Percentiles rank a stretch among this genome's conserved stretches.
phyloP scores from a whole-genome alignment of 495 filamentous ascomycete species.

The Aspergillus wentii region DNA sequence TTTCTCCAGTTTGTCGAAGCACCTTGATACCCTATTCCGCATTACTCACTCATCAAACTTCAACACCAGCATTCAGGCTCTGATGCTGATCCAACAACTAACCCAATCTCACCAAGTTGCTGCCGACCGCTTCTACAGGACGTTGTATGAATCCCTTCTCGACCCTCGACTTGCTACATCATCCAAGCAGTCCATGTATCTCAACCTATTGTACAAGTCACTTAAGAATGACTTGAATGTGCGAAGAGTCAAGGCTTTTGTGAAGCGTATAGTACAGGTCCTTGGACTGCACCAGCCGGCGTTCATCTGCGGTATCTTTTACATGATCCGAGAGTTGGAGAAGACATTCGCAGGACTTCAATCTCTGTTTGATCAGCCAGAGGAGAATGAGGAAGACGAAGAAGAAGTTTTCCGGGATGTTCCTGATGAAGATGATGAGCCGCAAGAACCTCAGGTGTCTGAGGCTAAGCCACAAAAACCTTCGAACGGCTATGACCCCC shows the following conservation, averaged over 20 bases:
- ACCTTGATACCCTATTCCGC: conserved; percentile 87
- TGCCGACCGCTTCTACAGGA: conserved; percentile 88
- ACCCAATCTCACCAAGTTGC: conserved; percentile 69
- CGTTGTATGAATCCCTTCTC: conserved; percentile 89
- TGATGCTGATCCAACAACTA: conserved; percentile 94
- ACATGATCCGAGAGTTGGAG: conserved; percentile 78
- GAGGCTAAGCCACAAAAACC: conserved; percentile 22
- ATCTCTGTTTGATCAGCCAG: conserved; percentile 65
- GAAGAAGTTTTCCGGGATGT: conserved; percentile 72
- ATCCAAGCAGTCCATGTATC: conserved; percentile 91
- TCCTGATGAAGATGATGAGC: conserved; percentile 48
- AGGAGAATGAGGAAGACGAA: conserved; percentile 61
- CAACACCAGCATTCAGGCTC: conserved; percentile 93
- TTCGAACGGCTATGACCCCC: conserved; percentile 63
- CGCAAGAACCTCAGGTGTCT: conserved; percentile 14
- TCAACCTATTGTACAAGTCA: conserved; percentile 84
- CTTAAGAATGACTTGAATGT: conserved; percentile 83
- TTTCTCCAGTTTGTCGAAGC: conserved; percentile 61
- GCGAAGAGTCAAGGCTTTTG: conserved; percentile 88
- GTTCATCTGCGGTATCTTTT: conserved; percentile 86
- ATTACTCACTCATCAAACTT: conserved; percentile 98
- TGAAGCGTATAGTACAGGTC: conserved; percentile 88
- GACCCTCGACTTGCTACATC: conserved; percentile 83
- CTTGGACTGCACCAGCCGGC: conserved; percentile 81
- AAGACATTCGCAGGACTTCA: conserved; percentile 68